Evolutionary conservation across 805 yeast genomes (phyloP), one percentile per base, ranked within the genome.

Genomic region (Ogataea ganodermae): DNA sequence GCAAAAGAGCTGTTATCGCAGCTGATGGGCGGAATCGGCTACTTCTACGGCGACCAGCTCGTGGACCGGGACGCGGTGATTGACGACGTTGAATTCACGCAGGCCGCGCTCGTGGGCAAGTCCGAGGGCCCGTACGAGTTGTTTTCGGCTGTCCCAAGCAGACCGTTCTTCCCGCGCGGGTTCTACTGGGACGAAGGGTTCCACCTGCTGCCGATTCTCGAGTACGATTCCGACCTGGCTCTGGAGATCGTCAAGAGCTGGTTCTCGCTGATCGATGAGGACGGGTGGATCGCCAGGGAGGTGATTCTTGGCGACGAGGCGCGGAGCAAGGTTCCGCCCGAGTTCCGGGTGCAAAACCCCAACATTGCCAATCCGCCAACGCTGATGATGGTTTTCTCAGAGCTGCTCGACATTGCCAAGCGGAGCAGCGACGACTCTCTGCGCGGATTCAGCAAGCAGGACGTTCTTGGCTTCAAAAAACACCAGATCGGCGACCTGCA

Each of bases 121-220:
- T 67, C 72, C 12, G 96, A 88, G 59, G 94, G 91, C 0, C 96
- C 96, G 1, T 68, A 71, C 50, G 88, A 84, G 53, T 68, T 94
- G 41, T 88, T 90, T 59, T 79, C 94, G 0, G 74, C 89, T 18
- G 94, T 89, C 27, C 99, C 99, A 2, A 88, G 96, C 41, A 76
- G 99, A 44, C 89, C 96, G 0, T 89, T 88, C 61, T 94, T 94
- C 67, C 98, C 99, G 3, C 77, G 99, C 53, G 99, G 99, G 0
- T 94, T 94, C 61, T 89, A 88, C 62, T 94, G 99, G 99, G 99
- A 94, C 67, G 99, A 94, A 68, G 99, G 99, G 0, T 94, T 94
- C 67, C 97, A 92, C 65, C 72, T 92, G 50, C 71, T 91, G 33
- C 96, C 96, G 6, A 71, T 94, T 31, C 66, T 87, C 56, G 84